phyloP scores from a whole-genome alignment of 176 grass and related monocot genomes.

The Aegilops tauschii region DNA sequence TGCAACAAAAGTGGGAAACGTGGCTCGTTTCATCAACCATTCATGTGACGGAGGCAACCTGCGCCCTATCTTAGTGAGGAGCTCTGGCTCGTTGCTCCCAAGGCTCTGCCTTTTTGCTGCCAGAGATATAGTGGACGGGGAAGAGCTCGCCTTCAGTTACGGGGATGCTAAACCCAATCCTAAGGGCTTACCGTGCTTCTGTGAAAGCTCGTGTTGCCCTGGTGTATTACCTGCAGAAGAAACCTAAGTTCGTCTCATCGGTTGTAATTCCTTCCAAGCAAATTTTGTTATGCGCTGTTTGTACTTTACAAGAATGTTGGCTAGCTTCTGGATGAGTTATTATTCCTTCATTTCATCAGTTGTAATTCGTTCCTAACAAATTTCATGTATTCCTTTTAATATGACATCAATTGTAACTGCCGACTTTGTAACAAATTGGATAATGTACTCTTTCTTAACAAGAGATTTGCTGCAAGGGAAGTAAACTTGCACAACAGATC shows the following conservation, averaged over 20 bases:
- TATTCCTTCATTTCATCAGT: background rate
- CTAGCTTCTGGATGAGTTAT: background rate
- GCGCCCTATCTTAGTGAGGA: slow-evolving; percentile 64
- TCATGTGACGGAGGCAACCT: slow-evolving; percentile 95
- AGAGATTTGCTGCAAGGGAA: background rate
- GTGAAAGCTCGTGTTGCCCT: slow-evolving; percentile 52
- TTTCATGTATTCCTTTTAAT: background rate
- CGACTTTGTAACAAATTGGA: background rate
- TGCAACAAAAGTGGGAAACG: slow-evolving; percentile 75
- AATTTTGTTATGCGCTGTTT: background rate
- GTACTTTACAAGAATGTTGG: background rate
- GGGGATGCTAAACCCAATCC: slow-evolving; percentile 43
- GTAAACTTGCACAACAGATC: too few species aligned
- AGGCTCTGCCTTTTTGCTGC: slow-evolving; percentile 81
- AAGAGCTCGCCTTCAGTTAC: slow-evolving; percentile 82
- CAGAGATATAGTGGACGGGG: slow-evolving; percentile 51
- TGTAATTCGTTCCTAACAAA: background rate
- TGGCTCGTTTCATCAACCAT: slow-evolving; percentile 87
- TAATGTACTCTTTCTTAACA: background rate
- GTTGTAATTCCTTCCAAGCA: background rate
- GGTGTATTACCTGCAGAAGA: slow-evolving; percentile 82
- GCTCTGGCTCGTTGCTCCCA: slow-evolving; percentile 63
- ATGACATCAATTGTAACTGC: background rate
- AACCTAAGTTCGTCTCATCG: slow-evolving; percentile 32
- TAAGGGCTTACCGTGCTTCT: slow-evolving; percentile 61